A percentile compares a stretch with the other conserved stretches of the same genome.
Conservation (phyloP, 805 yeast genomes). For the Allodekkera sacchari region DNA sequence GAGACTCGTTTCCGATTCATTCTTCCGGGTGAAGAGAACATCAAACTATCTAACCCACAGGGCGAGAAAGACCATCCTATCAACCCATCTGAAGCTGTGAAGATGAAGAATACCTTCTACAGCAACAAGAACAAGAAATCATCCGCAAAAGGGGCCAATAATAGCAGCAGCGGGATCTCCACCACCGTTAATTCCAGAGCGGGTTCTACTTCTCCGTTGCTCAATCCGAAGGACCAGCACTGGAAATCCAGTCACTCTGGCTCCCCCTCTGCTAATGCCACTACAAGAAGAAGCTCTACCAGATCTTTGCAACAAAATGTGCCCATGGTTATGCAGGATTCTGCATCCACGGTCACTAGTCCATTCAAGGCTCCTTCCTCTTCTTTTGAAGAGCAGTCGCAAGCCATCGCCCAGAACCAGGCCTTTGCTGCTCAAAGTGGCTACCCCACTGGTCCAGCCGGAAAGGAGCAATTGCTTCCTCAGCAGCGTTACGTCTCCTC, state of each 20-base stretch:
- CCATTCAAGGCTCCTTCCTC: too few species aligned
- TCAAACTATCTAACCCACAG: conserved; percentile 13
- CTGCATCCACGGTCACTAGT: too few species aligned
- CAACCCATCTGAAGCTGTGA: conserved; percentile 57
- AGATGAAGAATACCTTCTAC: conserved; percentile 43
- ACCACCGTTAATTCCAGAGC: too few species aligned
- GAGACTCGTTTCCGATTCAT: conserved; percentile 85
- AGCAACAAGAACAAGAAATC: conserved; percentile 7
- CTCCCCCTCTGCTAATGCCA: neutral
- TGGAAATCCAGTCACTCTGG: too few species aligned
- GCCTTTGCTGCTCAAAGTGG: conserved; percentile 1
- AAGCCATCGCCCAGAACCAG: conserved; percentile 3
- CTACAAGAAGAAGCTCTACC: neutral
- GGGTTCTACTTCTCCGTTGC: too few species aligned
- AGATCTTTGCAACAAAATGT: neutral
- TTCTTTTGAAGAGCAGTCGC: conserved; percentile 1
- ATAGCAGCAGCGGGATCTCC: too few species aligned
- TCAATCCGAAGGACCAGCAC: too few species aligned
- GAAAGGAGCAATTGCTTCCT: neutral
- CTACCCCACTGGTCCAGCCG: neutral
- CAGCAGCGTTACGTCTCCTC: conserved; percentile 1
- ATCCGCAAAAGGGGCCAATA: neutral
- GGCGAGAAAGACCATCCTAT: conserved; percentile 25
- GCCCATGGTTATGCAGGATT: neutral
- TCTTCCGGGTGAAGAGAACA: conserved; percentile 55